Base-by-base conservation (phyloP, 805 yeast species). In the Wickerhamomyces silvicola region DNA sequence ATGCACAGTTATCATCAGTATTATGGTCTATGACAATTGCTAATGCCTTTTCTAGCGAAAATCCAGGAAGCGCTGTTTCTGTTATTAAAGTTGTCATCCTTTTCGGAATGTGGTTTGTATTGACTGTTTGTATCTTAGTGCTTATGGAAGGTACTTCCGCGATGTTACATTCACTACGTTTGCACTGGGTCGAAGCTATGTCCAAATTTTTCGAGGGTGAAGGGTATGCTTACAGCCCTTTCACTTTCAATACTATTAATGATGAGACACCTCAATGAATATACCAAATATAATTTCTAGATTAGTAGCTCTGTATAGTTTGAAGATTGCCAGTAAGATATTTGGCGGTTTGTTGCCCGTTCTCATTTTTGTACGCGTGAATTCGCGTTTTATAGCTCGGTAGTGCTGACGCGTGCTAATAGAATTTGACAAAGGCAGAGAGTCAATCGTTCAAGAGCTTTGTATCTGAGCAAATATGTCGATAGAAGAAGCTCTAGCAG, bases 101-200 rank as follows among this genome's bases (percentile, higher is more conserved):
- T 54, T 92, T 92, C 57, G 95, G 81, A 15, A 77, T 92, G 81
- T 92, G 99, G 99, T 87, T 92, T 57, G 75, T 75, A 4, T 66
- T 92, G 40, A 90, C 98, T 0, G 90, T 88, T 17, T 81, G 85
- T 50, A 86, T 92, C 47, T 70, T 92, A 52, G 97, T 92, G 10
- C 66, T 83, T 32, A 92, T 92, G 99, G 99, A 92, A 62, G 99
- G 98, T 37, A 92, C 99, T 0, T 86, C 97, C 17, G 98, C 98
- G 22, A 92, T 92, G 98, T 72, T 92, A 54, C 99, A 92, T 62
- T 82, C 97, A n/a, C 72, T 92, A 54, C 84, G 99, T 69, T 72
- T 92, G 54, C 98, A 92, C 59, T 92, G 99, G 99, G 98, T 92
- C 41, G 99, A 92, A 65, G 81, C 96, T 18, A 92, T 92, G 99